Conservation (phyloP, 1,139 yeast genomes). For the Sugiyamaella pinicola region DNA sequence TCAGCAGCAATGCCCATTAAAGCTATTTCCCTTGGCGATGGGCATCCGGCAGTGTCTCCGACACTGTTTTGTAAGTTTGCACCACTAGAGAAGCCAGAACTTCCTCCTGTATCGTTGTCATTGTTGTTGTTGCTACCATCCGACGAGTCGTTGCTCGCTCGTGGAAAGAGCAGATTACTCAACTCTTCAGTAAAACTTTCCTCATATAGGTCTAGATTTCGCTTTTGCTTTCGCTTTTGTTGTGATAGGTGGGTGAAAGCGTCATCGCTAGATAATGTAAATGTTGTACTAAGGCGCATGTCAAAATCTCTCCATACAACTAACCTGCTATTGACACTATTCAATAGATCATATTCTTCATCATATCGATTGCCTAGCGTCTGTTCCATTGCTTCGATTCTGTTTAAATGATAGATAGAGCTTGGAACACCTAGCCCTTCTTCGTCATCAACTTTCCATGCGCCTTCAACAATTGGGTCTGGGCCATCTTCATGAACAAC, state of each 20-base stretch:
- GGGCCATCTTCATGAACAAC: slow-evolving; percentile 30
- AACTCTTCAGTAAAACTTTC: slow-evolving; percentile 1
- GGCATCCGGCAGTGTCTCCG: slow-evolving; percentile 44
- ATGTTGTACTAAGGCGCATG: slow-evolving; percentile 25
- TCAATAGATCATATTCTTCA: slow-evolving; percentile 30
- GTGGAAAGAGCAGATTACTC: slow-evolving; percentile 1
- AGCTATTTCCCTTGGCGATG: slow-evolving; percentile 40
- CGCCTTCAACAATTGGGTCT: slow-evolving; percentile 34
- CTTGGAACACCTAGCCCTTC: slow-evolving; percentile 40
- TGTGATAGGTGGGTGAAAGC: background rate
- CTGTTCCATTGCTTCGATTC: slow-evolving; percentile 21
- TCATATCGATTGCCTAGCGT: slow-evolving; percentile 27
- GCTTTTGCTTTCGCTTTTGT: slow-evolving; percentile 19
- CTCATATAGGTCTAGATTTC: slow-evolving; percentile 14
- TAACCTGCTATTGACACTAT: slow-evolving; percentile 23
- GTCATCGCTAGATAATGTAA: slow-evolving; percentile 4
- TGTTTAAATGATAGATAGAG: slow-evolving; percentile 37
- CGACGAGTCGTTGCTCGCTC: slow-evolving; percentile 15
- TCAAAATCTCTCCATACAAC: slow-evolving; percentile 44
- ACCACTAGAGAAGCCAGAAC: slow-evolving; percentile 39
- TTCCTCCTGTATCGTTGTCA: slow-evolving; percentile 25
- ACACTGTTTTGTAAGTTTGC: slow-evolving; percentile 37
- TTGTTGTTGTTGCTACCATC: background rate
- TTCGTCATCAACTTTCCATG: slow-evolving; percentile 43
- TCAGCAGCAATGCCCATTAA: slow-evolving; percentile 46